Base-by-base conservation (phyloP, 345 rosid species). In the Arabidopsis arenosa region DNA sequence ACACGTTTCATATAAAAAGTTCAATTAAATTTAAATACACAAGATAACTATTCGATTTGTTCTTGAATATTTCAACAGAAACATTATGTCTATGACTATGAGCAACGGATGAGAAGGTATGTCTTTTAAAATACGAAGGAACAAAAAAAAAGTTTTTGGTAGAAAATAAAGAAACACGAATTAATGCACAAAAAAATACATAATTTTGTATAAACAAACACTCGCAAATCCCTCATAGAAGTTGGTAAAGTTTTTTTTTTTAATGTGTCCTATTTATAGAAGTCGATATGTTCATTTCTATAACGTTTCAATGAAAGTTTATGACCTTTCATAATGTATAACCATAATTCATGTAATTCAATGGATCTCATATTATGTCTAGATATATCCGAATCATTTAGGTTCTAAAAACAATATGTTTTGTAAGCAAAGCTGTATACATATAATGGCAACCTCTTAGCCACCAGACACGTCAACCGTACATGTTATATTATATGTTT, bases 1-100 rank as follows among this genome's bases (percentile, higher is more conserved):
- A 61, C 65, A 59, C 45, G 62, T 75, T 68, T 13, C 15, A 41
- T 62, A 21, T 62, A 60, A 18, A 14, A 57, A 48, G 10, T 10
- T 4, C 12, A 14, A 30, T 9, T 6, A 67, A 36, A 5, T 30
- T 66, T 52, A 5, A 6, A 23, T 10, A 11, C n/a, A 7, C 12
- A 47, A 55, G 11, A 73, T 12, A 52, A 73, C 63, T 40, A 52
- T 40, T 32, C 45, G 44, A 63, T 40, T 18, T 10, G 64, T 63
- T 3, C 37, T 37, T 61, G 35, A 52, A 45, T 26, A 37, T 6
- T 62, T 39, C n/a, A 3, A 17, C 18, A 35, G 23, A 33, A 58
- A 5, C 37, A 44, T 5, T 58, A 44, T 26, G 51, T 40, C 1
- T 23, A 23, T 23, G 26, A 23, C 1, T 23, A 23, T 23, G 26